Evolutionary conservation across 2,329 filamentous ascomycete genomes (phyloP), one percentile per base, ranked within the genome.

Genomic region (Coccinonectria pachysandricola): DNA sequence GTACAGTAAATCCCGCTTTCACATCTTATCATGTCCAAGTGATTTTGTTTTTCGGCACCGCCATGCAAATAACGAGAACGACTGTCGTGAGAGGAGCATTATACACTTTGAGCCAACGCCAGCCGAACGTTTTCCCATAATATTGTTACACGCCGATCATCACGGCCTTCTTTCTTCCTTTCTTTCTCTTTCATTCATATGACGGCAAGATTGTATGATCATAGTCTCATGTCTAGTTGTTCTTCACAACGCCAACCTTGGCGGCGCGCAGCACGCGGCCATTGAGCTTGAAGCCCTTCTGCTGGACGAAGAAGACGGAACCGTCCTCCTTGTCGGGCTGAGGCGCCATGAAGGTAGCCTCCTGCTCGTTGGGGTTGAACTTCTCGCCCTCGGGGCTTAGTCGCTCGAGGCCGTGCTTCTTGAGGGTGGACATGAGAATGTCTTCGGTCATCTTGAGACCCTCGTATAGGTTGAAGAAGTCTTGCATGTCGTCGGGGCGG

Each of bases 221-320:
- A n/a, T n/a, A n/a, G n/a, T n/a, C n/a, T n/a, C n/a, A n/a, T n/a
- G 24, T 31, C 53, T 60, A 64, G 45, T 57, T 54, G 63, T 91
- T 93, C 72, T 91, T 93, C 40, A 93, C 87, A 31, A 95, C 86
- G 51, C 88, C 87, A 39, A 96, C 88, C 71, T 96, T 94, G 52
- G 88, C 85, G 38, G 88, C 85, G 56, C 91, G 75, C 48, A 98
- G 60, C 31, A 94, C 70, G 35, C 91, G 71, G 34, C 88, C 87
- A 54, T 98, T 96, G 39, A 96, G 73, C 59, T 75, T 76, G 67
- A 94, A 98, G 28, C 91, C 91, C 69, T 94, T 96, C 59, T 84
- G 83, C 68, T 96, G 88, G 25, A 85, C 85, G 54, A 79, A 76
- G 64, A 96, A 91, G 49, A 95, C 83, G 30, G 76, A 81, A 45